Evolutionary conservation across 805 yeast genomes (phyloP).

Genomic region (Candida verbasci): DNA sequence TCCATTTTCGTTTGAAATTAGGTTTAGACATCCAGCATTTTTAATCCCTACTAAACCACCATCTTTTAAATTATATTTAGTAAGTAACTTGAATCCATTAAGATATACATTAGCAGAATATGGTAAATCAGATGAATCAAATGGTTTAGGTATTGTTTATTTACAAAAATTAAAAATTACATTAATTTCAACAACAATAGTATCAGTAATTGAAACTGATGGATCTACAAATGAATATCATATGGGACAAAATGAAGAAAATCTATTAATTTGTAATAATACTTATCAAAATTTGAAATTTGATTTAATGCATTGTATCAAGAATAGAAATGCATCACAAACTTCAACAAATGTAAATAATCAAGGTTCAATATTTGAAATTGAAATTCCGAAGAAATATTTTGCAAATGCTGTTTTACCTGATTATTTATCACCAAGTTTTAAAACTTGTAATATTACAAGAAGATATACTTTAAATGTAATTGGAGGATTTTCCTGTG

Average conservation of each 20-base stretch:
- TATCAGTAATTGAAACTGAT: slow-evolving; percentile 23
- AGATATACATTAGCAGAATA: slow-evolving; percentile 24
- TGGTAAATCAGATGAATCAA: slow-evolving; percentile 35
- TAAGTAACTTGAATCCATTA: slow-evolving; percentile 25
- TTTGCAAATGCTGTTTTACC: slow-evolving; percentile 43
- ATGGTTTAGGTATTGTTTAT: slow-evolving; percentile 45
- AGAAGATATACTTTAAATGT: slow-evolving; percentile 25
- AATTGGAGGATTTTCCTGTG: slow-evolving; percentile 22
- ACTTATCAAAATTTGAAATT: slow-evolving; percentile 30
- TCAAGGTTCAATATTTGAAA: slow-evolving; percentile 24
- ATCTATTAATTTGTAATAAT: slow-evolving; percentile 26
- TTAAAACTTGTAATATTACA: slow-evolving; percentile 51
- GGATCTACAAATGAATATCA: slow-evolving; percentile 20
- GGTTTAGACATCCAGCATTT: slow-evolving; percentile 45
- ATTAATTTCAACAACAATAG: slow-evolving; percentile 22
- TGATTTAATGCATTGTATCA: slow-evolving; percentile 34
- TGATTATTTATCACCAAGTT: slow-evolving; percentile 47
- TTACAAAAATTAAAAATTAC: slow-evolving; percentile 36
- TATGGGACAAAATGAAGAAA: slow-evolving; percentile 20
- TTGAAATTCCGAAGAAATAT: slow-evolving; percentile 40
- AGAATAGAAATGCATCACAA: slow-evolving; percentile 20
- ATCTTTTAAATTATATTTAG: slow-evolving; percentile 28
- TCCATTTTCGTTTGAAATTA: slow-evolving; percentile 42
- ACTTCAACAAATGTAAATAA: slow-evolving; percentile 11
- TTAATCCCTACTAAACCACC: slow-evolving; percentile 42